phyloP scores from a whole-genome alignment of 345 rosid species.

The Gossypium sturtianum region DNA sequence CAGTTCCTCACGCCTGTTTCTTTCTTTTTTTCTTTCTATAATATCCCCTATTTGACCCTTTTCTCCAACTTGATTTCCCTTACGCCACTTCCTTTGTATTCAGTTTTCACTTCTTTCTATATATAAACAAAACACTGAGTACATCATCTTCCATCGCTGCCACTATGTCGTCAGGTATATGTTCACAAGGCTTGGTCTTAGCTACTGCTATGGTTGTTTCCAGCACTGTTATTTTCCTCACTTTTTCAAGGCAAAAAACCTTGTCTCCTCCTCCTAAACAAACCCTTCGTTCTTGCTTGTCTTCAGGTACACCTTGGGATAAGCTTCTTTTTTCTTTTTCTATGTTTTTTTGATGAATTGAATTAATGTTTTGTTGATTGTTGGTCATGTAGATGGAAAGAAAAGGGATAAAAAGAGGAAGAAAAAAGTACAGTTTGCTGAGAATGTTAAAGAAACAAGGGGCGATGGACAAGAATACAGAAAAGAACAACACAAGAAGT shows the following conservation, averaged over 20 bases:
- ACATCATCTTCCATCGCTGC: neutral
- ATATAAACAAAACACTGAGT: neutral
- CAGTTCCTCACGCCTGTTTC: conserved; percentile 2
- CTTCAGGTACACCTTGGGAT: conserved; percentile 38
- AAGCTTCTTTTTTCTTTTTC: neutral
- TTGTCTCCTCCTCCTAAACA: conserved; percentile 10
- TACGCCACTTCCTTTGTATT: too few relatives aligned
- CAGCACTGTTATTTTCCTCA: conserved; percentile 57
- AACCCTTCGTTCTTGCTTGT: conserved; percentile 47
- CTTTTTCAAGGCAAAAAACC: conserved; percentile 43
- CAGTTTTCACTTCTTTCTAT: too few relatives aligned
- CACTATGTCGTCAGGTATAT: conserved; percentile 23
- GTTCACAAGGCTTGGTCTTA: conserved; percentile 49
- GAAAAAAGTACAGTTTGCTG: conserved; percentile 66
- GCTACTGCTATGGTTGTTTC: conserved; percentile 86
- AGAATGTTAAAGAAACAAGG: conserved; percentile 56
- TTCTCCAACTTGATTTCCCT: too few relatives aligned
- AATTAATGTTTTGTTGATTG: neutral
- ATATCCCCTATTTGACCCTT: too few relatives aligned
- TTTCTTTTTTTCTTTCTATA: neutral
- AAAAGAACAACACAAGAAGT: conserved; percentile 22
- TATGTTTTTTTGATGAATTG: neutral
- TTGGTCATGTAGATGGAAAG: conserved; percentile 31
- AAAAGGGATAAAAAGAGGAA: conserved; percentile 31
- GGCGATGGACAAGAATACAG: conserved; percentile 59